Base-by-base conservation (phyloP, 2,329 filamentous ascomycete species). In the Colletotrichum higginsianum region DNA sequence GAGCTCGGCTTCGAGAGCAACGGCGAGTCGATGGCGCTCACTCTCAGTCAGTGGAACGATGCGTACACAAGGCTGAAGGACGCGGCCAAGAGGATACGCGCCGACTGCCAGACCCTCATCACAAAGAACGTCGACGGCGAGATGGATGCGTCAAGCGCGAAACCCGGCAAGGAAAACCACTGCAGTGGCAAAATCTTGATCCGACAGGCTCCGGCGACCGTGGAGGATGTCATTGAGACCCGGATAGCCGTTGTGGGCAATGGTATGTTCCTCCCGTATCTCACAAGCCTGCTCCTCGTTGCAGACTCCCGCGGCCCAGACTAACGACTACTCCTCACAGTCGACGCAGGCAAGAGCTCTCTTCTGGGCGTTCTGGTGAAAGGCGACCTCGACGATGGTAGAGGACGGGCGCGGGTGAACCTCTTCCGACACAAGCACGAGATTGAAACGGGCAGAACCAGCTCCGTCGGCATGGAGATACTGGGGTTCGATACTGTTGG, bases 361-460 rank as follows among this genome's bases (percentile, higher is more conserved):
- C 93, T 98, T 89, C 86, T 99, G 2, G 96, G 96, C 53, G 96
- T 99, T 1, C 86, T 99, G 7, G 96, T 98, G 8, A 98, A 98
- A 82, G 96, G 96, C 6, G 94, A 94, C 62, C 90, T 99, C 2
- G 96, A 99, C 77, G 96, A 99, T 82, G 96, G 96, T 18, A 90
- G 96, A 79, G 96, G 96, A 15, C 96, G 94, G 81, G 96, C 96
- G 56, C 92, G 96, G 73, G 94, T 99, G 62, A 98, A 98, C 75
- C 90, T 99, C 15, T 99, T 99, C 84, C 90, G 96, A 18, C 96
- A 99, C 82, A 98, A 99, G 83, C 96, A 99, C 79, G 96, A 99
- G 83, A 93, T 98, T 50, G 96, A 99, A 82, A 96, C 94, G 57
- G 96, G 96, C 1, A 89, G 96, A 75, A 99, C 96, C 12, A 98